Conservation (phyloP, 148 eudicot species). For the Dianthus caryophyllus region DNA sequence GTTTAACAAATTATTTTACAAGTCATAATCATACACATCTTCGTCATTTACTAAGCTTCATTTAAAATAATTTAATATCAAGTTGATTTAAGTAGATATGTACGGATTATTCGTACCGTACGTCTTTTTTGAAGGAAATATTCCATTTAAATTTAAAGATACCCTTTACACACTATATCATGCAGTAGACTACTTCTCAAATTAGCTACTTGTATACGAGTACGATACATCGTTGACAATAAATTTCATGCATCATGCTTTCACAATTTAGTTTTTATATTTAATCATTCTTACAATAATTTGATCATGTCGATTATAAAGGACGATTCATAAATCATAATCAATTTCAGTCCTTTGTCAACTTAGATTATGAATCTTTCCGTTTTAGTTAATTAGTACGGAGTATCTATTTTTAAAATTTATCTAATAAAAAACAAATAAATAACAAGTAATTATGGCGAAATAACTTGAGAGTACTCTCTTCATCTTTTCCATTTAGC, state of each 20-base stretch:
- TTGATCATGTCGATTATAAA: neutral
- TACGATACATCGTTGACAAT: neutral
- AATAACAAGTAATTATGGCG: no score
- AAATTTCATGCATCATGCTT: constrained; percentile 19
- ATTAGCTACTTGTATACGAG: neutral
- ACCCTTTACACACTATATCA: neutral
- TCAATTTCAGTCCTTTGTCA: no score
- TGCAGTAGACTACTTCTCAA: neutral
- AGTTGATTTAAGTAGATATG: neutral
- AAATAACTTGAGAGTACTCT: no score
- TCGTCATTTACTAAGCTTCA: neutral
- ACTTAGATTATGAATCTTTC: no score
- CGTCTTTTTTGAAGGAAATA: neutral
- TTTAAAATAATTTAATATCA: neutral
- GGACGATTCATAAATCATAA: no score
- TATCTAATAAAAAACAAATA: no score
- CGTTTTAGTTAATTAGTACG: no score
- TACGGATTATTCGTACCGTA: constrained; percentile 14
- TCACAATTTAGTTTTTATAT: constrained; percentile 15
- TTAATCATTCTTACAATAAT: neutral
- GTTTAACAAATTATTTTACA: no score
- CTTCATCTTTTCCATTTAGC: no score
- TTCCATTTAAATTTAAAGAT: neutral
- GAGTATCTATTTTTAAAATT: no score
- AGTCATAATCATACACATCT: constrained; percentile 9